Base-by-base conservation (phyloP, 371 early-diverging fungal species). In the Mortierella polycephala region DNA sequence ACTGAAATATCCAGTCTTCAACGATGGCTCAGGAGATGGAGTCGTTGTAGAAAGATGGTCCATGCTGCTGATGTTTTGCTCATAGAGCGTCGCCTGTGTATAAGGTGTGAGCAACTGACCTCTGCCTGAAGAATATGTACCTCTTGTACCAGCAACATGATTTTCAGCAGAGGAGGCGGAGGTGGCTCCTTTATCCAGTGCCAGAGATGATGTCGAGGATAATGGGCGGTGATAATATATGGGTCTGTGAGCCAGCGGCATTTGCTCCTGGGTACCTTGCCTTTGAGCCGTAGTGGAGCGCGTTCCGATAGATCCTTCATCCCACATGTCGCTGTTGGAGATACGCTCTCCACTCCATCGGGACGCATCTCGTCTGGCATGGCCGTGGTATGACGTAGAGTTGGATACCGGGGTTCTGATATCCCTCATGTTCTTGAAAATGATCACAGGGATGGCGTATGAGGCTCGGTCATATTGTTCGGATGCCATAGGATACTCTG, bases 331-430 rank as follows among this genome's bases (percentile, higher is more conserved):
- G 18, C 76, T 76, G 23, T 41, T 70, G 41, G 66, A 76, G 45
- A 76, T 76, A 4, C 76, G 41, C 23, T 76, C 71, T 9, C 67
- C 76, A 37, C 71, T 76, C 76, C 76, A 76, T 42, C 76, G 47
- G 5, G 76, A 76, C 0, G 65, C 60, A 14, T 67, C 75, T 10
- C 66, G 54, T 37, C 76, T 62, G 23, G 71, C 59, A 53, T 67
- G 76, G 12, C 76, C 67, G n/a, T 76, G 71, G 39, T 67, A 67
- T 0, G 76, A 40, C 5, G 53, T 59, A 1, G 76, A 76, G 8
- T 12, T 45, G 18, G 71, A 59, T 4, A 64, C 64, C 8, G 67
- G 67, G 5, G 76, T 55, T 21, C 54, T 60, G 47, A 71, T 45
- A 53, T 76, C 76, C 50, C 76, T 53, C 56, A 67, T 71, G 45